Conservation (phyloP, 371 early-diverging fungal species). For the Syncephalastrum sp. region DNA sequence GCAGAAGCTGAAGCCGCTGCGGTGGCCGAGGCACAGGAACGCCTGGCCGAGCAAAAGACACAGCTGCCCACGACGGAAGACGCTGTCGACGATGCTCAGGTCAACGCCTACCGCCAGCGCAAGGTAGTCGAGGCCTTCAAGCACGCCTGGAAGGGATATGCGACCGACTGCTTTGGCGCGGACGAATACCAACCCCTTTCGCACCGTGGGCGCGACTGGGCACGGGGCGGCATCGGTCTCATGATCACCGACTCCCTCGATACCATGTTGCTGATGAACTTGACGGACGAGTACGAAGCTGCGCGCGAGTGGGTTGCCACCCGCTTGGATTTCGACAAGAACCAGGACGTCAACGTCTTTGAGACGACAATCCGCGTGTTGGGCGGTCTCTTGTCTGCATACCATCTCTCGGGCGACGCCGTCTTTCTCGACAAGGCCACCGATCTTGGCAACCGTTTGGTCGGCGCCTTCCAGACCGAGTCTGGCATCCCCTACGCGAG, state of each 20-base stretch:
- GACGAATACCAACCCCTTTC: constrained; percentile 85
- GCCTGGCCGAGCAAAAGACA: constrained; percentile 15
- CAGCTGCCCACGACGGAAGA: constrained; percentile 20
- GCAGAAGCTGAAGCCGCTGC: neutral
- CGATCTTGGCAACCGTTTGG: constrained; percentile 75
- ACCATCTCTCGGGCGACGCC: constrained; percentile 70
- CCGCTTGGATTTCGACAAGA: constrained; percentile 62
- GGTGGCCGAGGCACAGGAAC: constrained; percentile 3
- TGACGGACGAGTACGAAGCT: constrained; percentile 68
- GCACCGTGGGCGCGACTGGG: constrained; percentile 52
- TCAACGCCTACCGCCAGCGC: constrained; percentile 41
- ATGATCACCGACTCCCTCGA: constrained; percentile 87
- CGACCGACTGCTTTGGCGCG: constrained; percentile 72
- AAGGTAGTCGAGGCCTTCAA: constrained; percentile 55
- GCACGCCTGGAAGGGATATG: constrained; percentile 82
- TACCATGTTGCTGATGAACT: constrained; percentile 80
- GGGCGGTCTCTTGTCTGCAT: constrained; percentile 85
- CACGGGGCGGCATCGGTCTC: constrained; percentile 64
- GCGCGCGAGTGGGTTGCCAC: constrained; percentile 67
- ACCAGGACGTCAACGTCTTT: constrained; percentile 82
- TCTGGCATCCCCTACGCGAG: constrained; percentile 80
- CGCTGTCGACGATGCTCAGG: constrained; percentile 10
- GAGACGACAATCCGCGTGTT: constrained; percentile 93
- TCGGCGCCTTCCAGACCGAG: constrained; percentile 73
- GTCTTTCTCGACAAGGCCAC: constrained; percentile 71